These are phyloP conservation scores for Verbena officinalis DNA, from an alignment of 257 asterid genomes.

Conservation along the genomic window DNA sequence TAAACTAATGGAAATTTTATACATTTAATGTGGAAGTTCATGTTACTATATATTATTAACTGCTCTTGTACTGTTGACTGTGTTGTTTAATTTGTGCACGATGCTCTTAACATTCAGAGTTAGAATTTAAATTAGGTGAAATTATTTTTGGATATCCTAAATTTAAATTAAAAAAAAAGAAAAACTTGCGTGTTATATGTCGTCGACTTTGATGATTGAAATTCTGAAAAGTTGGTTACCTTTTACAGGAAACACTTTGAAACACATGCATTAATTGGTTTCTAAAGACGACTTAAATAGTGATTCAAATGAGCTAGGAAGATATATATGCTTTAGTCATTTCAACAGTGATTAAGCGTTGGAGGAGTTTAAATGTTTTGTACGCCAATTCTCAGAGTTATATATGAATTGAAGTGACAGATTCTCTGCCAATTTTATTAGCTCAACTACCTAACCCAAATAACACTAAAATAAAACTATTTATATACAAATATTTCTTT, in stretches of 20 bases:
- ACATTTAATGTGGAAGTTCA: background rate
- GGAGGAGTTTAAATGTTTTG: background rate
- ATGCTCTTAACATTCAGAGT: too few relatives aligned
- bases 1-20: background rate
- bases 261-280: background rate
- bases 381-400: slow-evolving; percentile 5
- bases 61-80: too few relatives aligned
- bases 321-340: background rate
- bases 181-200: too few relatives aligned
- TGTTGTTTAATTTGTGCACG: too few relatives aligned
- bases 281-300: background rate
- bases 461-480: too few relatives aligned
- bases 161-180: too few relatives aligned
- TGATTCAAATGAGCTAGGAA: background rate
- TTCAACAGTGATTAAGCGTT: background rate
- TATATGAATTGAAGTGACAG: slow-evolving; percentile 30
- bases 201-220: background rate
- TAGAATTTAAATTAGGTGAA: too few relatives aligned
- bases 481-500: too few relatives aligned
- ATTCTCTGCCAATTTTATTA: slow-evolving; percentile 16
- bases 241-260: slow-evolving; percentile 23
- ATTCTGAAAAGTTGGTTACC: slow-evolving; percentile 25
- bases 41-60: background rate
- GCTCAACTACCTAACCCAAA: background rate
- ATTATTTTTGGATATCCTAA: too few relatives aligned